These are phyloP conservation scores for Monilinia vaccinii-corymbosi DNA, from an alignment of 2,329 filamentous ascomycete genomes.

Conservation along the genomic window DNA sequence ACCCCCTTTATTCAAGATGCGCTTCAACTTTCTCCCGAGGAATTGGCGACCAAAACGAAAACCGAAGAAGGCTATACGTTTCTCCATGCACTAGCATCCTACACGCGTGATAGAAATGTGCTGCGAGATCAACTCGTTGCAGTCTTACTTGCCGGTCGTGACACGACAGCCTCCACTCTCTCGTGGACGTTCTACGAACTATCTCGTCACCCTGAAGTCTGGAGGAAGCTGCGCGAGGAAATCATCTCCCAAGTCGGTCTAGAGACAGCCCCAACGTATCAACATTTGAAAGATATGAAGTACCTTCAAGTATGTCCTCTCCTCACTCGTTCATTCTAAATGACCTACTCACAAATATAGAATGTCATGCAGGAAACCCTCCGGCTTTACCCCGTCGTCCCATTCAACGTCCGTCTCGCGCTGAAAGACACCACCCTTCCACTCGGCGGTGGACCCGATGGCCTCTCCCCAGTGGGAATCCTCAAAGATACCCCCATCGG, in stretches of 20 bases:
- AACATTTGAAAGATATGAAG: conserved; percentile 78
- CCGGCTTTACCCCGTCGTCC: conserved; percentile 68
- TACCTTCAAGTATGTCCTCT: conserved; percentile 47
- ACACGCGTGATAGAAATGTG: conserved; percentile 62
- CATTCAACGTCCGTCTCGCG: conserved; percentile 68
- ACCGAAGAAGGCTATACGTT: conserved; percentile 71
- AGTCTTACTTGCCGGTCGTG: conserved; percentile 74
- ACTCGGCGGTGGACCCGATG: conserved; percentile 57
- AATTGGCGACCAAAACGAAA: conserved; percentile 66
- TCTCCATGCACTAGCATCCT: conserved; percentile 72
- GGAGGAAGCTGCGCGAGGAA: conserved; percentile 62
- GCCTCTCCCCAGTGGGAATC: conserved; percentile 51
- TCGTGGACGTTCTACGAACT: conserved; percentile 81
- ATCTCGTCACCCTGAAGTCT: conserved; percentile 56
- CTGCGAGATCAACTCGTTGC: conserved; percentile 79
- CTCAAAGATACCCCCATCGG: conserved; percentile 55
- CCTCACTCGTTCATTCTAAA: neutral
- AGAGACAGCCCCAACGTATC: conserved; percentile 57
- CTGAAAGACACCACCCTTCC: conserved; percentile 68
- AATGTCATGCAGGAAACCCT: conserved; percentile 68
- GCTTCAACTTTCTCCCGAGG: conserved; percentile 57
- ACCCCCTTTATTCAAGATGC: conserved; percentile 68
- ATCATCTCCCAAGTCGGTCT: conserved; percentile 60
- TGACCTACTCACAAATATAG: conserved; percentile 28
- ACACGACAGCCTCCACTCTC: conserved; percentile 77